Conservation (phyloP, 1,139 yeast genomes). For the Yamadazyma sp. region DNA sequence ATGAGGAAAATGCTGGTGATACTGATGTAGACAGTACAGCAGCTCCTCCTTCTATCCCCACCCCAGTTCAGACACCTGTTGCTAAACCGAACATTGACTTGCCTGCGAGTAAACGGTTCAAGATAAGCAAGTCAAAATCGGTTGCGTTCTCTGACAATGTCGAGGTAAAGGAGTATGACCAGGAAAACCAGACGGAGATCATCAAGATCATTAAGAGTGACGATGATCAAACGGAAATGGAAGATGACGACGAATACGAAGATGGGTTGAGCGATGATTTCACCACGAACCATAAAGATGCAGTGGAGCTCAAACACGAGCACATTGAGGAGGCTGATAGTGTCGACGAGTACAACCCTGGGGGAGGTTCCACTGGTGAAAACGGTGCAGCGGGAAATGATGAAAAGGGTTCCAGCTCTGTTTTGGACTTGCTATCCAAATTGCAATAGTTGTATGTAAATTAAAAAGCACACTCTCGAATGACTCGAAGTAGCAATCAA, state of each 20-base stretch:
- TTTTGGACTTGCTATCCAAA: conserved; percentile 36
- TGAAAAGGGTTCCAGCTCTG: conserved; percentile 11
- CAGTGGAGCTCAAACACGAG: conserved; percentile 30
- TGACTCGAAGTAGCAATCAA: background rate
- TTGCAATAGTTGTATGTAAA: conserved; percentile 19
- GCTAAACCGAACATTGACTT: conserved; percentile 7
- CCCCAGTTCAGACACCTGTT: conserved; percentile 2
- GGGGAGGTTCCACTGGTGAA: too few species aligned
- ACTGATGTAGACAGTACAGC: too few species aligned
- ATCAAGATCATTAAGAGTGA: conserved; percentile 24
- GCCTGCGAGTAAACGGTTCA: conserved; percentile 24
- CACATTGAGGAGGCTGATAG: conserved; percentile 16
- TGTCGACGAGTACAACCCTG: conserved; percentile 7
- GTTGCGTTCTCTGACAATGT: conserved; percentile 49
- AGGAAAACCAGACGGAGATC: conserved; percentile 33
- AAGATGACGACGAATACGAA: conserved; percentile 19
- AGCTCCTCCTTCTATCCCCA: background rate
- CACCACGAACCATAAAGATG: conserved; percentile 31
- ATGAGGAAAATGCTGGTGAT: conserved; percentile 10
- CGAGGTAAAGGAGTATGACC: conserved; percentile 45
- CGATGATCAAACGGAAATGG: conserved; percentile 20
- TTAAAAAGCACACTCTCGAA: background rate
- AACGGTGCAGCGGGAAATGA: background rate
- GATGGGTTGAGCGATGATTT: conserved; percentile 21
- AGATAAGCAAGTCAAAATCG: conserved; percentile 26